Conservation (phyloP, 2,329 filamentous ascomycete species). For the Metarhizium guizhouense region DNA sequence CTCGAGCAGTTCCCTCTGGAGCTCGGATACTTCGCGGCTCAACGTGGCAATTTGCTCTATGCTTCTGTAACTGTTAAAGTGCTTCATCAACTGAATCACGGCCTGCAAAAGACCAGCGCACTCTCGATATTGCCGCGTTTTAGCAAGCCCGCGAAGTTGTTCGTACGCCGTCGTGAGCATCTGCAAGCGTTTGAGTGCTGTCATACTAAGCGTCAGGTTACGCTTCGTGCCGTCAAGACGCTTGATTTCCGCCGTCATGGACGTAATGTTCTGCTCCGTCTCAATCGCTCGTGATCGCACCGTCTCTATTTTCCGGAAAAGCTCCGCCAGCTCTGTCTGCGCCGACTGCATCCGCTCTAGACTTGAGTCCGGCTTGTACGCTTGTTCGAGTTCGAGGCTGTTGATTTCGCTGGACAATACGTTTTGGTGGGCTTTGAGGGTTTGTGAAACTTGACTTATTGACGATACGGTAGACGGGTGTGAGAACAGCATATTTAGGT, state of each 20-base stretch:
- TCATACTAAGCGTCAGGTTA: conserved; percentile 96
- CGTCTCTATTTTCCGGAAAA: conserved; percentile 92
- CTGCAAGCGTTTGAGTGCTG: conserved; percentile 88
- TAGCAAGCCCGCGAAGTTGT: conserved; percentile 75
- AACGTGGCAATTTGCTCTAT: conserved; percentile 96
- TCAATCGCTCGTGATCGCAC: conserved; percentile 82
- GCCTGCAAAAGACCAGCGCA: conserved; percentile 90
- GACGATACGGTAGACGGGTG: conserved; percentile 78
- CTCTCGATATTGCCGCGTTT: conserved; percentile 84
- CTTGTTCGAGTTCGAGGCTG: conserved; percentile 65
- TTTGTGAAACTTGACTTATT: conserved; percentile 63
- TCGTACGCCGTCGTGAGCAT: conserved; percentile 99
- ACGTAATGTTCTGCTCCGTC: conserved; percentile 92
- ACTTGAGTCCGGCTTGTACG: conserved; percentile 76
- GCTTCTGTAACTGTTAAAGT: conserved; percentile 96
- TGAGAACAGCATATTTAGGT: conserved; percentile 89
- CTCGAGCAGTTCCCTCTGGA: conserved; percentile 86
- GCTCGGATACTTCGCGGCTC: conserved; percentile 83
- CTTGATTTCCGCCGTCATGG: conserved; percentile 99
- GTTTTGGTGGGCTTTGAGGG: conserved; percentile 69
- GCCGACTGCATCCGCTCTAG: conserved; percentile 87
- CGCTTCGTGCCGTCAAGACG: conserved; percentile 91
- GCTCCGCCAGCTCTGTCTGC: conserved; percentile 76
- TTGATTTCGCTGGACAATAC: conserved; percentile 73
- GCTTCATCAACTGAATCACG: conserved; percentile 93